phyloP scores from a whole-genome alignment of 2,329 filamentous ascomycete species.

The Colletotrichum lindemuthianum region DNA sequence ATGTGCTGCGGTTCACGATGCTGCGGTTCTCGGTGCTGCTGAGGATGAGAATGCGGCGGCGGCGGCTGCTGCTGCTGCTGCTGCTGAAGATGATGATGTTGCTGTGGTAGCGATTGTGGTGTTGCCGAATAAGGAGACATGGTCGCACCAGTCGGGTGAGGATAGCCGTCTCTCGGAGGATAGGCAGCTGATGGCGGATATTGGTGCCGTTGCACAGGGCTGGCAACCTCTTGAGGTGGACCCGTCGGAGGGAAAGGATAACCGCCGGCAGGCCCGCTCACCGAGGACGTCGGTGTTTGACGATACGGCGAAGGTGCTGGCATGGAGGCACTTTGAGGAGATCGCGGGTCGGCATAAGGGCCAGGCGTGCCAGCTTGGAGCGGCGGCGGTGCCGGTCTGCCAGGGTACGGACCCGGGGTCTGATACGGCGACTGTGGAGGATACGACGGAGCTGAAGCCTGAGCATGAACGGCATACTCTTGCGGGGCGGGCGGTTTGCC shows the following conservation, averaged over 20 bases:
- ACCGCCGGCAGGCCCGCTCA: conserved; percentile 52
- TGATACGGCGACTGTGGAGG: conserved; percentile 52
- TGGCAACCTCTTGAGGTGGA: conserved; percentile 54
- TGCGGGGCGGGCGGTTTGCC: conserved; percentile 52
- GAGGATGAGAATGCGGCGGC: conserved; percentile 52
- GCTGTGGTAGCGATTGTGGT: conserved; percentile 42
- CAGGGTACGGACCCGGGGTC: conserved; percentile 53
- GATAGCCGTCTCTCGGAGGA: conserved; percentile 58
- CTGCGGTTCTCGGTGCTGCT: conserved; percentile 40
- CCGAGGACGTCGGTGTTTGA: conserved; percentile 58
- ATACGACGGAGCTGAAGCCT: conserved; percentile 44
- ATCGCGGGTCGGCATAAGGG: conserved; percentile 59
- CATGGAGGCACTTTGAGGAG: conserved; percentile 57
- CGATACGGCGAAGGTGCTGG: conserved; percentile 61
- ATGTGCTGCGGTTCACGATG: conserved; percentile 44
- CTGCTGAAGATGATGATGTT: conserved; percentile 48
- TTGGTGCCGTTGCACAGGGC: conserved; percentile 63
- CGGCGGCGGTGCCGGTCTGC: conserved; percentile 54
- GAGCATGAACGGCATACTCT: conserved; percentile 51
- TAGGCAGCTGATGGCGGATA: conserved; percentile 58
- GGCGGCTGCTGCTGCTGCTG: conserved; percentile 44
- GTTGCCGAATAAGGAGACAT: conserved; percentile 43
- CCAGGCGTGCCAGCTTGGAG: conserved; percentile 52
- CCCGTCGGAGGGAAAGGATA: conserved; percentile 63
- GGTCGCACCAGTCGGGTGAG: conserved; percentile 48